A percentile compares a stretch with the other conserved stretches of the same genome.
These are phyloP conservation scores for Fusarium concolor DNA, from an alignment of 2,329 filamentous ascomycete species.

Conservation along the genomic window DNA sequence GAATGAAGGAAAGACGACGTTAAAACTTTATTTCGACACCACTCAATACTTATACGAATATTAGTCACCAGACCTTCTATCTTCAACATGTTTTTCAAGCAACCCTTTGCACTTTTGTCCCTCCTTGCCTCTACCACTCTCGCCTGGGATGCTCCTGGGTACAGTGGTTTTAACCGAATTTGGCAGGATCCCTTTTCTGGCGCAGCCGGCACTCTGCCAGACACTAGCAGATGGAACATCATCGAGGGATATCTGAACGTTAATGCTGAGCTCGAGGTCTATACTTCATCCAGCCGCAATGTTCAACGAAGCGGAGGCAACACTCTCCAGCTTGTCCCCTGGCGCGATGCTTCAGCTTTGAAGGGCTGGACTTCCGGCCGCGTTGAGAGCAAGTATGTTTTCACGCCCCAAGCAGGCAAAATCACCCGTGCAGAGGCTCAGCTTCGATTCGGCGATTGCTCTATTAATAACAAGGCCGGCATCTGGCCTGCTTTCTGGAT, in stretches of 20 bases:
- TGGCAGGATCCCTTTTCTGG: slow-evolving; percentile 62
- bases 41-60: not conserved
- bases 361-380: slow-evolving; percentile 63
- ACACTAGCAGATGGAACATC: slow-evolving; percentile 59
- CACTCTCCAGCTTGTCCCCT: slow-evolving; percentile 63
- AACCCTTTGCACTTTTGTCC: not conserved
- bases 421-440: slow-evolving; percentile 57
- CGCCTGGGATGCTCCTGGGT: slow-evolving; percentile 49
- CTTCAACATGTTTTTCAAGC: slow-evolving; percentile 16
- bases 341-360: slow-evolving; percentile 47
- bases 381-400: slow-evolving; percentile 60
- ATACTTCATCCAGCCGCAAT: slow-evolving; percentile 58
- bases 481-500: slow-evolving; percentile 50
- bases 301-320: slow-evolving; percentile 61
- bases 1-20: too few relatives aligned
- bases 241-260: slow-evolving; percentile 53
- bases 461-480: slow-evolving; percentile 55
- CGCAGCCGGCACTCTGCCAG: slow-evolving; percentile 51
- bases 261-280: slow-evolving; percentile 62
- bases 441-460: slow-evolving; percentile 59
- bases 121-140: not conserved
- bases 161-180: slow-evolving; percentile 54
- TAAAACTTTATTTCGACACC: not conserved
- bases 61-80: not conserved
- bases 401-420: slow-evolving; percentile 56